Evolutionary conservation across 192 early-diverging fungal species (phyloP).

Genomic region (Backusella luteola): DNA sequence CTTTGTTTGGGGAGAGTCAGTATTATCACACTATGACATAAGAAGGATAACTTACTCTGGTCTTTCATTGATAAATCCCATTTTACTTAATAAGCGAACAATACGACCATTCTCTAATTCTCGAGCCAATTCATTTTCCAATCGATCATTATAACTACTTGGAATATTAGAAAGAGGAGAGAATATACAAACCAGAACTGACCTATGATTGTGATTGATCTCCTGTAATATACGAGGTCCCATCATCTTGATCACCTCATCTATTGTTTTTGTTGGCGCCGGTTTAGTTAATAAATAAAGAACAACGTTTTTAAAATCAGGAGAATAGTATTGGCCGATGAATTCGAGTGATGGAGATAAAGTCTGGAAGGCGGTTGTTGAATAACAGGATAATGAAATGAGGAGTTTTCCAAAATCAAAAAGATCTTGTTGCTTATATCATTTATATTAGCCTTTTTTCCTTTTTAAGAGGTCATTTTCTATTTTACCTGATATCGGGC

Average conservation of each 20-base stretch:
- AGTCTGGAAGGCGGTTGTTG: constrained; percentile 62
- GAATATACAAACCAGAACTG: not conserved
- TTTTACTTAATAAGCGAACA: constrained; percentile 80
- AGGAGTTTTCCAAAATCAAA: constrained; percentile 77
- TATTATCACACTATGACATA: not conserved
- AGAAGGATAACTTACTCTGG: constrained; percentile 57
- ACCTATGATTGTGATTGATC: constrained; percentile 65
- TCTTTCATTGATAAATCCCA: constrained; percentile 91
- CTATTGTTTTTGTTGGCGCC: constrained; percentile 64
- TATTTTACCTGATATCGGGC: constrained; percentile 56
- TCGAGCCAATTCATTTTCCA: constrained; percentile 72
- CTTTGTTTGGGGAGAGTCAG: constrained; percentile 31
- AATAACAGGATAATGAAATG: constrained; percentile 70
- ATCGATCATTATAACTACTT: constrained; percentile 65
- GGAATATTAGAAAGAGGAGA: not conserved
- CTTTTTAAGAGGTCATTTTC: not conserved
- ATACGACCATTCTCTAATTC: constrained; percentile 93
- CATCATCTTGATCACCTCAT: constrained; percentile 75
- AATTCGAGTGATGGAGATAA: constrained; percentile 71
- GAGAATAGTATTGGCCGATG: constrained; percentile 69
- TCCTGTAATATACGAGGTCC: constrained; percentile 71
- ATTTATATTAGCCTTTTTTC: not conserved
- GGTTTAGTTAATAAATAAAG: constrained; percentile 76
- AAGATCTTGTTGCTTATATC: constrained; percentile 72
- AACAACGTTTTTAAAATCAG: constrained; percentile 80